phyloP scores from a whole-genome alignment of 352 stramenopile genomes.

The Nannochloropsis limnetica region DNA sequence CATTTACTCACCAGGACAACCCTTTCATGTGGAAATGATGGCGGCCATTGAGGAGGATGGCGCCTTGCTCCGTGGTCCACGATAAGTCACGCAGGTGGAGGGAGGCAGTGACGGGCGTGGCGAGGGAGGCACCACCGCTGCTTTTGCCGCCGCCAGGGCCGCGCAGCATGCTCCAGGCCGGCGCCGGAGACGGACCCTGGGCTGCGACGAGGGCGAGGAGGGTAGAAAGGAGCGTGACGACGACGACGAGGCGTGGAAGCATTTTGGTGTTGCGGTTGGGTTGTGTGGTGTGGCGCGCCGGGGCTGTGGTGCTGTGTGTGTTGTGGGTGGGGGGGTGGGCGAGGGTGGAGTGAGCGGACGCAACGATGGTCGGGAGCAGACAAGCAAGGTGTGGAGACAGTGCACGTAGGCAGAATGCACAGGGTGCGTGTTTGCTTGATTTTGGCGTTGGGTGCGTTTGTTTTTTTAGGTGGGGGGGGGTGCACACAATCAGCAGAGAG shows the following conservation, averaged over 20 bases:
- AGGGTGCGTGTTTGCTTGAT: no score
- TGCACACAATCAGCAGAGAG: no score
- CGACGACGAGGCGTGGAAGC: neutral
- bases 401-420: no score
- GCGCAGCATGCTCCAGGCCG: neutral
- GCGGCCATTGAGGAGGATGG: slow-evolving; percentile 7
- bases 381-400: no score
- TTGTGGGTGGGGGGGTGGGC: neutral
- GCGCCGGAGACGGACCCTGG: neutral
- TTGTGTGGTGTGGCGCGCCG: neutral
- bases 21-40: slow-evolving; percentile 20
- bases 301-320: neutral
- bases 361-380: neutral
- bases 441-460: no score
- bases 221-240: neutral
- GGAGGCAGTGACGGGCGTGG: neutral
- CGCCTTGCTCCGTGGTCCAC: neutral
- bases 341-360: neutral
- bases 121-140: neutral
- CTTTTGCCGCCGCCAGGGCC: neutral
- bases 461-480: no score
- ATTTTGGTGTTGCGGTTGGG: neutral
- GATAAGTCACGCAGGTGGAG: neutral
- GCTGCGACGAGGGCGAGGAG: neutral
- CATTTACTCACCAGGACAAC: neutral